A percentile compares a stretch with the other conserved stretches of the same genome.
Conservation (phyloP, 2,329 filamentous ascomycete genomes). For the Aspergillus fumigatus region DNA sequence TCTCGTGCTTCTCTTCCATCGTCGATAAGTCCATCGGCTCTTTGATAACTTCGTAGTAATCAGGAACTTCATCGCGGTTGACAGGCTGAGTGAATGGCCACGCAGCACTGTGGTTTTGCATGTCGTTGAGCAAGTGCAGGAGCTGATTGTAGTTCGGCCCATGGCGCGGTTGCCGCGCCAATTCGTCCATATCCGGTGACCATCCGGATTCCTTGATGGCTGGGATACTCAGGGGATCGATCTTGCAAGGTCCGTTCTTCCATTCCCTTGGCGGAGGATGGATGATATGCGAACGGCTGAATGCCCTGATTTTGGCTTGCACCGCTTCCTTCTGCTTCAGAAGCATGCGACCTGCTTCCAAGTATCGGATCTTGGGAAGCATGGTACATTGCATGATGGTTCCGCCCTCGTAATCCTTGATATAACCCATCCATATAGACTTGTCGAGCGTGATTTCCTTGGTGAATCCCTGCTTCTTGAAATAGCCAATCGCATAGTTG, state of each 20-base stretch:
- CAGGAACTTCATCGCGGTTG: constrained; percentile 92
- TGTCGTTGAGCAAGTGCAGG: constrained; percentile 84
- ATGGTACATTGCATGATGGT: constrained; percentile 99
- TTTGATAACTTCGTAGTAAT: constrained; percentile 98
- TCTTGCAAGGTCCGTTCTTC: constrained; percentile 67
- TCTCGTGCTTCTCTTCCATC: constrained; percentile 94
- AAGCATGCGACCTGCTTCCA: constrained; percentile 88
- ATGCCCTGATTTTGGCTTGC: constrained; percentile 88
- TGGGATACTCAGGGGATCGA: constrained; percentile 80
- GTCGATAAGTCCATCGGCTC: constrained; percentile 95
- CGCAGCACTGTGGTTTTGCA: constrained; percentile 87
- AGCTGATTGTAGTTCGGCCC: constrained; percentile 96
- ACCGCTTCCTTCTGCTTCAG: constrained; percentile 96
- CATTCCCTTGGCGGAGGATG: constrained; percentile 83
- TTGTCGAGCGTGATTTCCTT: constrained; percentile 94
- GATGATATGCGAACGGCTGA: constrained; percentile 81
- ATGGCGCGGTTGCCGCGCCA: constrained; percentile 89
- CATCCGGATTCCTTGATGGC: constrained; percentile 91
- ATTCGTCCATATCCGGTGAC: constrained; percentile 96
- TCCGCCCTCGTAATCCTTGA: constrained; percentile 98
- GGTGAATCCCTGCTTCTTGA: constrained; percentile 98
- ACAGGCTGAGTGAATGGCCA: constrained; percentile 96
- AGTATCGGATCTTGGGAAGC: constrained; percentile 89
- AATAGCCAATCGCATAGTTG: constrained; percentile 98
- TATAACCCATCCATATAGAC: constrained; percentile 97